Percentiles rank a stretch among this genome's conserved stretches.
Evolutionary conservation across 2,329 filamentous ascomycete genomes (phyloP).

Genomic region (Furcasterigmium sp.): DNA sequence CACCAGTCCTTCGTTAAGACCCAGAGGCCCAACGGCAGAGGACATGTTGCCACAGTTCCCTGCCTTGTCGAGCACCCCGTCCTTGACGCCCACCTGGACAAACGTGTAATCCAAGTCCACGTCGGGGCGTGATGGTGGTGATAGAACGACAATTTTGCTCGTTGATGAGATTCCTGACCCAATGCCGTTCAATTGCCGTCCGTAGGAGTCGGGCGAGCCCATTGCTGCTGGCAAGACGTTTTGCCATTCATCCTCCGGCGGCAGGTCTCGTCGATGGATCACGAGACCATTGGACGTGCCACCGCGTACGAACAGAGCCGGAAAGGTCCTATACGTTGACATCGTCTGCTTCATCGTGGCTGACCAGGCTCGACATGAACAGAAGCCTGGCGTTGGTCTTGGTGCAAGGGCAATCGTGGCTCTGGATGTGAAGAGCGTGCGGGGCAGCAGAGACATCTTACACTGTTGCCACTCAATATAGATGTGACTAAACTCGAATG

Average conservation of each 20-base stretch:
- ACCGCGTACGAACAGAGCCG: conserved; percentile 32
- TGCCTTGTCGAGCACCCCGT: conserved; percentile 48
- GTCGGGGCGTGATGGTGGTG: conserved; percentile 28
- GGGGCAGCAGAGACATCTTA: too few relatives aligned
- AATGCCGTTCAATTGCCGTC: conserved; percentile 13
- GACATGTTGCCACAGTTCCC: conserved; percentile 62
- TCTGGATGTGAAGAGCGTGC: too few relatives aligned
- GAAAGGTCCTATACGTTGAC: conserved; percentile 18
- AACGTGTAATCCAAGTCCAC: conserved; percentile 58
- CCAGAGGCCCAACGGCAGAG: conserved; percentile 55
- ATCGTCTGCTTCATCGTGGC: not conserved
- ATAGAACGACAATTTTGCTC: conserved; percentile 55
- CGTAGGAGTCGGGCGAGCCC: conserved; percentile 17
- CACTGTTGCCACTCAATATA: too few relatives aligned
- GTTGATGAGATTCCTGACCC: conserved; percentile 12
- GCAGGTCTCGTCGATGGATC: conserved; percentile 28
- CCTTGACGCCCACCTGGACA: conserved; percentile 53
- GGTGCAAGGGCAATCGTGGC: too few relatives aligned
- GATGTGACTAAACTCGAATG: too few relatives aligned
- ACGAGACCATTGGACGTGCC: conserved; percentile 24
- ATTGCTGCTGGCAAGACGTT: conserved; percentile 19
- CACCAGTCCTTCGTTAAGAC: conserved; percentile 44
- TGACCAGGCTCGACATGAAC: too few relatives aligned
- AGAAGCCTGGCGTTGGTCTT: too few relatives aligned
- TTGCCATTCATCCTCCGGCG: conserved; percentile 25